A percentile compares a stretch with the other conserved stretches of the same genome.
Evolutionary conservation across 2,329 filamentous ascomycete genomes (phyloP).

Genomic region (Coniosporium tulheliwenetii): DNA sequence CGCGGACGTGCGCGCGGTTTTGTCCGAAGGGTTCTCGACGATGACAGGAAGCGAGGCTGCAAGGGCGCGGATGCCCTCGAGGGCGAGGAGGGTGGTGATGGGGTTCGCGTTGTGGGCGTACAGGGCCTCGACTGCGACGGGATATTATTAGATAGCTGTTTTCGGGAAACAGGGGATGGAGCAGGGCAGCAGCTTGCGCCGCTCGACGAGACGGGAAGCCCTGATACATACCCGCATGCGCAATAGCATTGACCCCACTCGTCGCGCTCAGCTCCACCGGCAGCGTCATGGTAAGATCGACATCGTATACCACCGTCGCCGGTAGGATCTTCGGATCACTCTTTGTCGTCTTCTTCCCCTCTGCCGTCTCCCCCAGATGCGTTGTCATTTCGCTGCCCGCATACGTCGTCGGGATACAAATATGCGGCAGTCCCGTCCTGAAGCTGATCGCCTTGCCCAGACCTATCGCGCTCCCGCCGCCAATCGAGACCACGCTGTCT

Average conservation of each 20-base stretch:
- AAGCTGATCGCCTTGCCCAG: constrained; percentile 26
- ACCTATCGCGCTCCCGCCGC: constrained; percentile 46
- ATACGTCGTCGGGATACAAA: constrained; percentile 20
- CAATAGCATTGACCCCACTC: constrained; percentile 50
- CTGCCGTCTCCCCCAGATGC: constrained; percentile 45
- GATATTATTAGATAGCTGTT: not conserved
- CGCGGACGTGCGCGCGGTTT: constrained; percentile 33
- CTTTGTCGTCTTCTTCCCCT: constrained; percentile 42
- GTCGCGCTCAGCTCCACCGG: constrained; percentile 37
- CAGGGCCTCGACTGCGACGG: constrained; percentile 38
- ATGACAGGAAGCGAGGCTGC: constrained; percentile 38
- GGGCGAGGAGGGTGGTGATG: constrained; percentile 40
- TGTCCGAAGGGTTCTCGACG: constrained; percentile 26
- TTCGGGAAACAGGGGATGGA: not conserved
- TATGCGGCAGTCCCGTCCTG: constrained; percentile 16
- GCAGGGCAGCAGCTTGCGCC: not conserved
- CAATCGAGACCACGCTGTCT: constrained; percentile 44
- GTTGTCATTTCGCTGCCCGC: constrained; percentile 42
- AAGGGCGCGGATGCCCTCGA: constrained; percentile 40
- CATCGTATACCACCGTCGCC: constrained; percentile 47
- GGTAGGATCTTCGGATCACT: constrained; percentile 44
- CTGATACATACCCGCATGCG: constrained; percentile 35
- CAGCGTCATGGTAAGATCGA: constrained; percentile 44
- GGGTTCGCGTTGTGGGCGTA: constrained; percentile 48
- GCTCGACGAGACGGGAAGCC: not conserved